phyloP scores from a whole-genome alignment of 176 grass and related monocot species.

The Urochloa ruziziensis region DNA sequence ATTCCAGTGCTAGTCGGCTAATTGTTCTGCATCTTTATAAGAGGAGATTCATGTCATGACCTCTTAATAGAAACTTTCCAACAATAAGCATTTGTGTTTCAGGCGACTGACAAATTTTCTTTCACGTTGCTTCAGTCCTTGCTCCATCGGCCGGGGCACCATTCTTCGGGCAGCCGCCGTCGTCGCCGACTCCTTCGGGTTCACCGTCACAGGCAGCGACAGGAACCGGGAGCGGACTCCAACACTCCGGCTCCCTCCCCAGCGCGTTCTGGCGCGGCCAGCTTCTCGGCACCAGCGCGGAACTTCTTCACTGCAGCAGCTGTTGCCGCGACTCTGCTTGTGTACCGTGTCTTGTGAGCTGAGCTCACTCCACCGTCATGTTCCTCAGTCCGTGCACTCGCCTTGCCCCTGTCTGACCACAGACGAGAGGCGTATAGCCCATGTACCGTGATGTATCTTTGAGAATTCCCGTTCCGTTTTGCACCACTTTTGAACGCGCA shows the following conservation, averaged over 20 bases:
- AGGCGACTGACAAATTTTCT: not conserved
- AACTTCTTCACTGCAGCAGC: not conserved
- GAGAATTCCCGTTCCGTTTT: not conserved
- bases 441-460: constrained; percentile 31
- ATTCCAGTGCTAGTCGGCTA: too few relatives aligned
- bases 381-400: not conserved
- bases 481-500: not conserved
- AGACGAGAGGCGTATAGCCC: not conserved
- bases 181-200: constrained; percentile 7
- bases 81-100: not conserved
- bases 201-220: constrained; percentile 30
- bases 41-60: not conserved
- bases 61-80: too few relatives aligned
- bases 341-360: not conserved
- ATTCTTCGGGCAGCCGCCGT: not conserved
- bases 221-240: constrained; percentile 4
- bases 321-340: not conserved
- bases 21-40: not conserved
- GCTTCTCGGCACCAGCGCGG: not conserved
- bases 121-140: constrained; percentile 33
- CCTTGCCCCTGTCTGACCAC: not conserved
- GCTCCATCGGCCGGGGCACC: constrained; percentile 31
- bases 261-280: constrained; percentile 9
- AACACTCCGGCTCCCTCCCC: constrained; percentile 33
- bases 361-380: not conserved